Percentiles rank a stretch among this genome's conserved stretches.
Conservation (phyloP, 179 eudicot species). For the Beta lomatogona region DNA sequence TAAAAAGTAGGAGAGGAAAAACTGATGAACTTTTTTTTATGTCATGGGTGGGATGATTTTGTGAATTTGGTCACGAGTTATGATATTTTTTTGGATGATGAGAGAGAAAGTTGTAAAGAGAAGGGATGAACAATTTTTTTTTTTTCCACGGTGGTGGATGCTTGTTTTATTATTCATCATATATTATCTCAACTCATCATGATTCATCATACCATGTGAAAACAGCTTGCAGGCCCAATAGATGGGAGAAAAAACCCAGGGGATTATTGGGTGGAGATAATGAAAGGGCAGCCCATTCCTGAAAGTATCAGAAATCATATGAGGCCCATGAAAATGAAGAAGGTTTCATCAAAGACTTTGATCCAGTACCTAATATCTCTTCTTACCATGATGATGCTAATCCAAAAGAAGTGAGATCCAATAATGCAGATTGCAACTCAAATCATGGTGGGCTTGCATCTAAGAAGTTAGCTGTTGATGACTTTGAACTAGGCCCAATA, state of each 20-base stretch:
- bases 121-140: no score
- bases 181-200: background rate
- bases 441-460: background rate
- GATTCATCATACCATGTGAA: background rate
- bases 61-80: no score
- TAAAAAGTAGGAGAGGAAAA: no score
- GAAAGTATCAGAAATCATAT: constrained; percentile 20
- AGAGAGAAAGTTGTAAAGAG: no score
- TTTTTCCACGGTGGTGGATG: no score
- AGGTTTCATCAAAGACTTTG: constrained; percentile 19
- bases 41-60: no score
- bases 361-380: constrained; percentile 23
- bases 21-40: no score
- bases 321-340: background rate
- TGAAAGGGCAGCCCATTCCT: constrained; percentile 43
- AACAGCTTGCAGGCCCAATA: constrained; percentile 22
- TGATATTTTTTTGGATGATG: no score
- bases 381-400: constrained; percentile 13
- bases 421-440: background rate
- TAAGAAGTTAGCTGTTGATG: background rate
- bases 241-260: constrained; percentile 31
- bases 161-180: no score
- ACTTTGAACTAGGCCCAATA: constrained; percentile 32
- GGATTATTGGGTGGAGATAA: constrained; percentile 34
- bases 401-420: background rate